A percentile compares a stretch with the other conserved stretches of the same genome.
These are phyloP conservation scores for Chaetomiaceae sp. DNA, from an alignment of 2,329 filamentous ascomycete genomes.

Conservation along the genomic window DNA sequence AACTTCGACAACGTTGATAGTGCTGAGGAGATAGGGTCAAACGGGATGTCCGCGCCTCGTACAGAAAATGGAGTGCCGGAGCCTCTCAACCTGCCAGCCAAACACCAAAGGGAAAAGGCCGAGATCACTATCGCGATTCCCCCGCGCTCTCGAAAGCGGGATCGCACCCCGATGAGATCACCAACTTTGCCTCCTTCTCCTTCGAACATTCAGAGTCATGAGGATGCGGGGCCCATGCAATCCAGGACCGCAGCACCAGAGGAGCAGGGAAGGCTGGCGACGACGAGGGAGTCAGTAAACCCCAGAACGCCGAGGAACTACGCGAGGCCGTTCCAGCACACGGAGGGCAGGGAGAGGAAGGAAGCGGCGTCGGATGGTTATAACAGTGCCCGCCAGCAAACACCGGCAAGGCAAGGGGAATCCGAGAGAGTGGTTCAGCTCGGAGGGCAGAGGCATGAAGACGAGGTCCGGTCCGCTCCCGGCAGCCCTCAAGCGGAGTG, in stretches of 20 bases:
- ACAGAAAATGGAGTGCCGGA: neutral
- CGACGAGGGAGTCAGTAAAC: neutral
- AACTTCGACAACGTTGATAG: conserved; percentile 17
- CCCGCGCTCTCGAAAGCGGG: conserved; percentile 22
- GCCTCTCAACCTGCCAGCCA: conserved; percentile 6
- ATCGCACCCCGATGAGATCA: neutral
- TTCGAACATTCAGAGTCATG: neutral
- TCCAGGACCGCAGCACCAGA: neutral
- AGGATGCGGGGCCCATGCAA: neutral
- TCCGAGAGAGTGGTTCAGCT: neutral
- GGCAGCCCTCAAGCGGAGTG: neutral
- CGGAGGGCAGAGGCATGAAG: neutral
- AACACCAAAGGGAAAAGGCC: neutral
- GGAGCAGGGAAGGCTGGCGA: neutral
- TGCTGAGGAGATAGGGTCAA: neutral
- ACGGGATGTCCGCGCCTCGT: neutral
- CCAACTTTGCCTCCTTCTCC: neutral
- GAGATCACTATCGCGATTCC: conserved; percentile 14
- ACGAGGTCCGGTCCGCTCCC: neutral
- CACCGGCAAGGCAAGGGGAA: neutral
- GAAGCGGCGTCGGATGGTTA: too few relatives aligned
- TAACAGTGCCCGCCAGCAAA: neutral
- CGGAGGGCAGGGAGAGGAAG: neutral
- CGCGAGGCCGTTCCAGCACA: neutral
- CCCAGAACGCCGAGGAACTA: neutral